Evolutionary conservation across 179 eudicot species (phyloP).

Genomic region (Actinidia polygama): DNA sequence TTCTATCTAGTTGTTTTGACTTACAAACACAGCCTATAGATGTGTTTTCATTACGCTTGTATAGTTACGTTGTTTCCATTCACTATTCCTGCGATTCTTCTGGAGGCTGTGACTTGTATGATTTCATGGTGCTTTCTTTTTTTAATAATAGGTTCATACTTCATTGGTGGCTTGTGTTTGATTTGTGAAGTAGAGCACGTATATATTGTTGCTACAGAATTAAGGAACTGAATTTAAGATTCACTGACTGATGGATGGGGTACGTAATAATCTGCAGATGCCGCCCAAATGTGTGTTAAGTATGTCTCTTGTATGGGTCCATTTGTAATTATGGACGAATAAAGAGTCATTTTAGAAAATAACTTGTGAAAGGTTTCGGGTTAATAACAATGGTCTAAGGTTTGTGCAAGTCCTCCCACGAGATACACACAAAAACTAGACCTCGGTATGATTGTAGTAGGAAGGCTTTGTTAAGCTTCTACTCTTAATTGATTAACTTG

Average conservation of each 20-base stretch:
- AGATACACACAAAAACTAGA: background rate
- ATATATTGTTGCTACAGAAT: background rate
- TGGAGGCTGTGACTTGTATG: background rate
- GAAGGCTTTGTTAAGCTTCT: background rate
- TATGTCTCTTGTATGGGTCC: background rate
- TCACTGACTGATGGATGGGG: background rate
- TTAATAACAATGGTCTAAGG: background rate
- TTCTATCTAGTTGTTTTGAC: too few species aligned
- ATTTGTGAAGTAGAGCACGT: background rate
- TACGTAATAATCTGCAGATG: background rate
- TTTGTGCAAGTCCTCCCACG: background rate
- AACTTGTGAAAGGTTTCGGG: background rate
- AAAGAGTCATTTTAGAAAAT: background rate
- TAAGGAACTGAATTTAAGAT: background rate
- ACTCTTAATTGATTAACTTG: background rate
- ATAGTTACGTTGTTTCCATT: too few species aligned
- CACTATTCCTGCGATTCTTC: background rate
- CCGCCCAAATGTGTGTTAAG: background rate
- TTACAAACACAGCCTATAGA: background rate
- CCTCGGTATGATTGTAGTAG: background rate
- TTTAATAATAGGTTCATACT: background rate
- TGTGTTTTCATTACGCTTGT: too few species aligned
- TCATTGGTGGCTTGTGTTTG: background rate
- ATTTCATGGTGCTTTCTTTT: background rate
- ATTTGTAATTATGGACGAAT: background rate